Conservation (phyloP, 441 rosid species). For the Arabidopsis hybrid region DNA sequence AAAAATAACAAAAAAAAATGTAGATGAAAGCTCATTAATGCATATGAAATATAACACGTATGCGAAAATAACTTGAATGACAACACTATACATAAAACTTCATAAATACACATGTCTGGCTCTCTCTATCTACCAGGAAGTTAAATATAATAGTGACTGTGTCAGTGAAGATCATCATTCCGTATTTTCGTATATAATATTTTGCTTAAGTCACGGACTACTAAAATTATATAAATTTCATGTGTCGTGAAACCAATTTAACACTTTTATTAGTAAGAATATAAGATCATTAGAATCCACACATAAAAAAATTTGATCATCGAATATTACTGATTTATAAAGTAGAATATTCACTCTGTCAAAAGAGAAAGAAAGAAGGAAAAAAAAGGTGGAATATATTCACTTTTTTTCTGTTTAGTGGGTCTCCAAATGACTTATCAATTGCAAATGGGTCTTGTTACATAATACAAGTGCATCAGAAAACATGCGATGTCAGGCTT, state of each 20-base stretch:
- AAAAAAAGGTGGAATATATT: neutral
- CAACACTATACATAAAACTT: neutral
- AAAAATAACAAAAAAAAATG: neutral
- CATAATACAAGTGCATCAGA: constrained; percentile 9
- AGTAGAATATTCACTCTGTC: neutral
- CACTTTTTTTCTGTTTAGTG: neutral
- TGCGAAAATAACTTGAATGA: neutral
- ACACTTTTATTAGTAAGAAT: neutral
- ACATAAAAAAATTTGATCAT: neutral
- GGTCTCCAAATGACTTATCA: constrained; percentile 2
- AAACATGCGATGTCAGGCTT: constrained; percentile 26
- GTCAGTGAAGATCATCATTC: neutral
- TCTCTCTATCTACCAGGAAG: constrained; percentile 6
- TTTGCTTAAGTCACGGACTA: neutral
- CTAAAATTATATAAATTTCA: neutral
- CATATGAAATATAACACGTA: neutral
- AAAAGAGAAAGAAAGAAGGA: neutral
- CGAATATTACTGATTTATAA: constrained; percentile 2
- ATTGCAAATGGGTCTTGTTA: neutral
- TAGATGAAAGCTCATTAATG: neutral
- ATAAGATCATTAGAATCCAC: neutral
- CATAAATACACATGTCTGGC: constrained; percentile 11
- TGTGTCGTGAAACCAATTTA: neutral
- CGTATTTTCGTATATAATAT: neutral
- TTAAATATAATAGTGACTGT: neutral